Conservation (phyloP, 768 basidiomycete species). For the Boletus rubroflammeus region DNA sequence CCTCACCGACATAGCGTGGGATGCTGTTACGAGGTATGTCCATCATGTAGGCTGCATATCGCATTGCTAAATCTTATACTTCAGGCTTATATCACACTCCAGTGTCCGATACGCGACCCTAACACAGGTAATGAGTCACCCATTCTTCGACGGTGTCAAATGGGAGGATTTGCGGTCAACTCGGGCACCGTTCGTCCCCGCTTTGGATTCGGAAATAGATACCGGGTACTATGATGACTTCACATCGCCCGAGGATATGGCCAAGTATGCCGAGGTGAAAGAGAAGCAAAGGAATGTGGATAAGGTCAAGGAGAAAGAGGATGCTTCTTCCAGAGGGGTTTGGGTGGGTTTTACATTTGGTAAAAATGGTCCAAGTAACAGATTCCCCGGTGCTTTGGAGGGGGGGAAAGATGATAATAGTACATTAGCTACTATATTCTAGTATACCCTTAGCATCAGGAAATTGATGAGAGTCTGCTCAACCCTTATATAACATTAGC, state of each 20-base stretch:
- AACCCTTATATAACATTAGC: too few relatives aligned
- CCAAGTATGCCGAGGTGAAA: constrained; percentile 96
- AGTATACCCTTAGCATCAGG: neutral
- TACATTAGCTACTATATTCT: constrained; percentile 61
- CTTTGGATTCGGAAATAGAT: constrained; percentile 90
- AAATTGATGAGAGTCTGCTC: too few relatives aligned
- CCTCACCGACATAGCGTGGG: constrained; percentile 89
- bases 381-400: constrained; percentile 25
- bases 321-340: constrained; percentile 64
- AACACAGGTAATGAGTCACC: constrained; percentile 66
- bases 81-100: constrained; percentile 83
- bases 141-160: constrained; percentile 74
- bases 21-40: constrained; percentile 78
- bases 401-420: constrained; percentile 43
- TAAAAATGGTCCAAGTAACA: constrained; percentile 70
- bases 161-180: constrained; percentile 79
- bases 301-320: constrained; percentile 84
- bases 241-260: constrained; percentile 88
- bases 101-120: constrained; percentile 76
- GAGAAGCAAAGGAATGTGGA: constrained; percentile 97
- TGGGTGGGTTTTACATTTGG: constrained; percentile 94
- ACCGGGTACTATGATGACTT: constrained; percentile 96
- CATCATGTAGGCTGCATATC: neutral
- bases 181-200: constrained; percentile 89
- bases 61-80: neutral